Base-by-base conservation (phyloP, 495 filamentous ascomycete genomes). In the Rostrohypoxylon terebratum region DNA sequence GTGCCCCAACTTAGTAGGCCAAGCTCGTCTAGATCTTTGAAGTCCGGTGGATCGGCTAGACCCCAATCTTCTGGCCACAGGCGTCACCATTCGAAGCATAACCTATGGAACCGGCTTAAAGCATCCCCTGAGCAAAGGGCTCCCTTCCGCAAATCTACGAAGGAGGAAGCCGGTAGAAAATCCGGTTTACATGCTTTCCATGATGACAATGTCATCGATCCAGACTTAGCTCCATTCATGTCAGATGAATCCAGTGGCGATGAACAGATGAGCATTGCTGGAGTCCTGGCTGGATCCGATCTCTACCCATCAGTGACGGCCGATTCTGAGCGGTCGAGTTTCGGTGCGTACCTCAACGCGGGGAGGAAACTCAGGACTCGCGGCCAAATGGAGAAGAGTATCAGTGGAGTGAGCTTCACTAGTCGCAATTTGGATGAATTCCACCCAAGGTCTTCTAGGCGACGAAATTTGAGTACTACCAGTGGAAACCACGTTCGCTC, bases 131-230 rank as follows among this genome's bases (percentile, higher is more conserved):
- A 85, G 38, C 93, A 97, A 57, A 87, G 92, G 67, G 96, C 93
- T 3, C 96, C 96, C 1, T 99, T 98, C 74, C 94, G 97, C 68
- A 90, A 91, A 53, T 88, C 90, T 38, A 83, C 87, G 53, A 89
- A 90, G 59, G 92, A 97, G 54, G 82, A 88, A 28, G 80, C 82
- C 16, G 73, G 71, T 4, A 85, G 83, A 55, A 89, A 89, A 61
- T 83, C 87, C n/a, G 87, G 88, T 13, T 85, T 97, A 7, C 91
- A 94, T 36, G 93, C 95, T 28, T 98, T 99, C 73, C 96, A 98
- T 75, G 93, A 93, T 72, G 96, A 99, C 77, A 98, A 93, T 74
- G 97, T 99, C 71, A 98, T 98, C 76, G 96, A 99, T 75, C 95
- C 96, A 3, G 96, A 98, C 74, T 83, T 98, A 14, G 94, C 94